phyloP scores from a whole-genome alignment of 202 grass and related monocot species.

The Bolboschoenoplectus hybrid region DNA sequence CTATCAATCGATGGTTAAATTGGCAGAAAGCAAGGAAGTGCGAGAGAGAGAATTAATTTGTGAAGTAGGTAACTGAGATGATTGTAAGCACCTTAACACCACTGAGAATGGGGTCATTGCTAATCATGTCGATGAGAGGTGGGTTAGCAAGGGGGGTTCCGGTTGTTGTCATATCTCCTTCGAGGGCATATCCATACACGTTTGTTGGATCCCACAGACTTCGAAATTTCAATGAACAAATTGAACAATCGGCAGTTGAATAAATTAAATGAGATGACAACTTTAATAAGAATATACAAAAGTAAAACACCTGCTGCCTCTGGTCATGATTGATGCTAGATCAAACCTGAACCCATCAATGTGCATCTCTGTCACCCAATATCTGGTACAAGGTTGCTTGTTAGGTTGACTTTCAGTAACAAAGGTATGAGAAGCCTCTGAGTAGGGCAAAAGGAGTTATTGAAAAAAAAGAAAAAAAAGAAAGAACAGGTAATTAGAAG shows the following conservation, averaged over 20 bases:
- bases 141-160: constrained; percentile 72
- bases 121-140: constrained; percentile 93
- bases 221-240: constrained; percentile 39
- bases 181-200: constrained; percentile 68
- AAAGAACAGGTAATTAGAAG: constrained; percentile 22
- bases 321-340: constrained; percentile 96
- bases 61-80: constrained; percentile 10
- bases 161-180: constrained; percentile 70
- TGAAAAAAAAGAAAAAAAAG: constrained; percentile 15
- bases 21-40: constrained; percentile 5
- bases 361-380: constrained; percentile 98
- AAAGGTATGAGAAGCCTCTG: neutral
- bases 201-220: constrained; percentile 94
- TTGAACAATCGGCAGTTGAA: constrained; percentile 1
- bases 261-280: constrained; percentile 4
- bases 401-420: constrained; percentile 36
- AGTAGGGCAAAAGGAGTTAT: neutral
- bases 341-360: constrained; percentile 98
- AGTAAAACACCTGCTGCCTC: constrained; percentile 69
- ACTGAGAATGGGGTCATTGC: constrained; percentile 89
- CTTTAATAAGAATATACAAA: neutral
- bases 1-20: constrained; percentile 20
- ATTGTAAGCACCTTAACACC: constrained; percentile 68
- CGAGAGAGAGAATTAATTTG: constrained; percentile 9
- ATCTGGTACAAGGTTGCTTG: constrained; percentile 53